Percentiles rank a stretch among this genome's conserved stretches.
Conservation (phyloP, 345 rosid genomes). For the Atalantia buxifolia region DNA sequence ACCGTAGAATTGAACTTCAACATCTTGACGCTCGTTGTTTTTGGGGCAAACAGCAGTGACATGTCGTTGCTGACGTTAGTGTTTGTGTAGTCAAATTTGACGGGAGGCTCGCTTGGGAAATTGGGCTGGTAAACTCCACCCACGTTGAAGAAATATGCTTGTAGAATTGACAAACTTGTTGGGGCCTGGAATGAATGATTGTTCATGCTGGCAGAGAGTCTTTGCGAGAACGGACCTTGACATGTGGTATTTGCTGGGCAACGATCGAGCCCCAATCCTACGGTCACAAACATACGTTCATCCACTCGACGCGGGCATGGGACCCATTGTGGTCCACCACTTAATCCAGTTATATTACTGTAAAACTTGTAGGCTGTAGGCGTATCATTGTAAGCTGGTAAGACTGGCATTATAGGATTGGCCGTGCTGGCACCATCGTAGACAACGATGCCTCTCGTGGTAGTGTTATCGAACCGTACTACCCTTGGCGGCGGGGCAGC, state of each 20-base stretch:
- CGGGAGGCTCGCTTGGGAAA: slow-evolving; percentile 64
- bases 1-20: slow-evolving; percentile 75
- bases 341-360: slow-evolving; percentile 45
- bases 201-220: slow-evolving; percentile 72
- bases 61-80: slow-evolving; percentile 21
- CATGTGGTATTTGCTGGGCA: slow-evolving; percentile 58
- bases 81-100: slow-evolving; percentile 65
- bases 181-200: slow-evolving; percentile 62
- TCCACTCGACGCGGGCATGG: slow-evolving; percentile 72
- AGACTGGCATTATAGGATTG: slow-evolving; percentile 48
- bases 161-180: slow-evolving; percentile 42
- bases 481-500: slow-evolving; percentile 33
- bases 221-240: slow-evolving; percentile 26
- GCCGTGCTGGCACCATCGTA: slow-evolving; percentile 33
- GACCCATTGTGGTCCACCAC: slow-evolving; percentile 47
- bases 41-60: slow-evolving; percentile 39
- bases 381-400: slow-evolving; percentile 66
- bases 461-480: slow-evolving; percentile 34
- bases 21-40: slow-evolving; percentile 55
- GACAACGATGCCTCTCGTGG: slow-evolving; percentile 61
- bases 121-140: slow-evolving; percentile 55
- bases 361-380: slow-evolving; percentile 65
- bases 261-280: slow-evolving; percentile 41
- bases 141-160: slow-evolving; percentile 53
- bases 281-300: slow-evolving; percentile 63